Percentiles rank a stretch among this genome's conserved stretches.
These are phyloP conservation scores for Plantago lanceolata DNA, from an alignment of 305 asterid species.

Conservation along the genomic window DNA sequence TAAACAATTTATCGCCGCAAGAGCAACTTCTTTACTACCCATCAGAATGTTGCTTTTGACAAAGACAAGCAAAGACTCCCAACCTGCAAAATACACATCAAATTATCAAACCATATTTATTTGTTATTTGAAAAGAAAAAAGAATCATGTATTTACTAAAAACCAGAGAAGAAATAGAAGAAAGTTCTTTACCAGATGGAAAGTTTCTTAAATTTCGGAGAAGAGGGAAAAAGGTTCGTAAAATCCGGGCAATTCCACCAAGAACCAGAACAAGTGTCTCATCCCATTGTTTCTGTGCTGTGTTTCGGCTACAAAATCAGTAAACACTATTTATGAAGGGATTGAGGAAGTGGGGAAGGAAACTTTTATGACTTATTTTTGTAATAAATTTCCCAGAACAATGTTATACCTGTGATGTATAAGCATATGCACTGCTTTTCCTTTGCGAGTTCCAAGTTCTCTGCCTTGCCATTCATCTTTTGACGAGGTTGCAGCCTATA, in stretches of 20 bases:
- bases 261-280: slow-evolving; percentile 96
- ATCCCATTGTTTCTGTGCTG: slow-evolving; percentile 99
- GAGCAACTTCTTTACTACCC: slow-evolving; percentile 92
- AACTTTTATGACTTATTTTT: neutral
- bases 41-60: slow-evolving; percentile 76
- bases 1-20: slow-evolving; percentile 90
- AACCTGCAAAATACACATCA: slow-evolving; percentile 49
- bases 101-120: slow-evolving; percentile 13
- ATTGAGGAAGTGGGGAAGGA: slow-evolving; percentile 16
- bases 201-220: slow-evolving; percentile 68
- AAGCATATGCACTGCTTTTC: slow-evolving; percentile 98
- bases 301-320: slow-evolving; percentile 73
- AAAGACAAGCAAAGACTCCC: slow-evolving; percentile 80
- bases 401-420: slow-evolving; percentile 85
- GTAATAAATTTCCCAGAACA: slow-evolving; percentile 22
- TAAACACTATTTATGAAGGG: slow-evolving; percentile 17
- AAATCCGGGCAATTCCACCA: slow-evolving; percentile 87
- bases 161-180: slow-evolving; percentile 4
- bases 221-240: slow-evolving; percentile 81
- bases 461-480: slow-evolving; percentile 98
- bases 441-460: slow-evolving; percentile 96
- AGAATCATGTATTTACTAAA: neutral
- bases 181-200: slow-evolving; percentile 55
- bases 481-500: slow-evolving; percentile 92
- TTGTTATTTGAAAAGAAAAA: neutral